Percentiles rank a stretch among this genome's conserved stretches.
These are phyloP conservation scores for Plectosphaerella sp. DNA, from an alignment of 2,329 filamentous ascomycete species.

Conservation along the genomic window DNA sequence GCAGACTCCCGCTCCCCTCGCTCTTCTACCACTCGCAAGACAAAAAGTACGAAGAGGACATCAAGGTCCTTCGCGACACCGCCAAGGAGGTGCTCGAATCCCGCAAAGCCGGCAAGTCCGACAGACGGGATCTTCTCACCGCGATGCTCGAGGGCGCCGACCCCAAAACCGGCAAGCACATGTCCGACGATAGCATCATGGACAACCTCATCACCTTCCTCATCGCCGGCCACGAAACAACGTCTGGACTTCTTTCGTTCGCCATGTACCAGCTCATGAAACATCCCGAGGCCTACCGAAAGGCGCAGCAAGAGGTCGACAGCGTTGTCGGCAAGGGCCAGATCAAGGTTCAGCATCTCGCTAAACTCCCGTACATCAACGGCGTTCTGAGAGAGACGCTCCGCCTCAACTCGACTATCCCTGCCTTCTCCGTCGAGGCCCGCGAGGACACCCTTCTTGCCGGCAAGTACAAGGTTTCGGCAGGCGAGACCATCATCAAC, in stretches of 20 bases:
- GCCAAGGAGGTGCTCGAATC: slow-evolving; percentile 55
- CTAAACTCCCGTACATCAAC: slow-evolving; percentile 58
- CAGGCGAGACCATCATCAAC: slow-evolving; percentile 36
- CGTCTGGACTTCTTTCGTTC: slow-evolving; percentile 63
- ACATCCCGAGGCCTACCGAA: slow-evolving; percentile 53
- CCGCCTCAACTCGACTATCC: slow-evolving; percentile 20
- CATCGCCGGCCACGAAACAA: slow-evolving; percentile 67
- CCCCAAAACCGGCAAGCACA: slow-evolving; percentile 55
- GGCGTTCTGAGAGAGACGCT: slow-evolving; percentile 56
- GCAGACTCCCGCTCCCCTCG: slow-evolving; percentile 39
- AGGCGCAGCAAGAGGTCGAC: slow-evolving; percentile 66
- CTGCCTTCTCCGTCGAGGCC: slow-evolving; percentile 21
- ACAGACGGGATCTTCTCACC: slow-evolving; percentile 59
- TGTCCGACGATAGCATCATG: slow-evolving; percentile 55
- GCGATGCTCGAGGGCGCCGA: slow-evolving; percentile 63
- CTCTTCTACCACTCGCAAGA: slow-evolving; percentile 38
- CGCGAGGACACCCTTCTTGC: slow-evolving; percentile 37
- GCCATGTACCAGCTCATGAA: slow-evolving; percentile 61
- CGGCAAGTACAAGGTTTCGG: slow-evolving; percentile 49
- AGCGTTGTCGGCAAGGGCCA: slow-evolving; percentile 53
- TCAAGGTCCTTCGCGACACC: slow-evolving; percentile 45
- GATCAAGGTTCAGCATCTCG: slow-evolving; percentile 54
- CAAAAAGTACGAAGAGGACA: slow-evolving; percentile 44
- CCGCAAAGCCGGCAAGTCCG: slow-evolving; percentile 45
- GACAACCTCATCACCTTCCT: slow-evolving; percentile 68